These are phyloP conservation scores for Russula brevipes DNA, from an alignment of 768 basidiomycete species.

Conservation along the genomic window DNA sequence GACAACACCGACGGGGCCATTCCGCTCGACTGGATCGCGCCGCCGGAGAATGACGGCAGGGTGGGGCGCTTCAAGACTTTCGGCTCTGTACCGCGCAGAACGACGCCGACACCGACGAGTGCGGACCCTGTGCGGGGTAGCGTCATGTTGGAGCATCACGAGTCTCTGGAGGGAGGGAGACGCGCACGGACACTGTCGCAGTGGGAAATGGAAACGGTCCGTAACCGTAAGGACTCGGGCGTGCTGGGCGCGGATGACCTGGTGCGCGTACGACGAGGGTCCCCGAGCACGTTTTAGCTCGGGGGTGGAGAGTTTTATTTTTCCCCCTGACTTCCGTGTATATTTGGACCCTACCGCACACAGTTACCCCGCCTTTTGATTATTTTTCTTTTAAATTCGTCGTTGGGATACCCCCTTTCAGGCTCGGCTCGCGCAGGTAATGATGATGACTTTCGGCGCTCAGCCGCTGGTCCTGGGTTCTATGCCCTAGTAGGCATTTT, in stretches of 20 bases:
- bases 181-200: not conserved
- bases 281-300: not conserved
- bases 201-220: not conserved
- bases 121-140: constrained; percentile 2
- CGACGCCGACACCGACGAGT: constrained; percentile 10
- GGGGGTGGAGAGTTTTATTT: not conserved
- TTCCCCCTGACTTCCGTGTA: too few relatives aligned
- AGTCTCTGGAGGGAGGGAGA: not conserved
- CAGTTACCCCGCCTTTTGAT: too few relatives aligned
- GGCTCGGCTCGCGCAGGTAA: too few relatives aligned
- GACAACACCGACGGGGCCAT: constrained; percentile 1
- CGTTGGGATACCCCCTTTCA: too few relatives aligned
- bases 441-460: too few relatives aligned
- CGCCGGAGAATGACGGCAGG: not conserved
- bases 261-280: constrained; percentile 1
- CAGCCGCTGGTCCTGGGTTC: too few relatives aligned
- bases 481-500: too few relatives aligned
- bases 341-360: too few relatives aligned
- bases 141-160: constrained; percentile 14
- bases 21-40: constrained; percentile 20
- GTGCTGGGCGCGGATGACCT: constrained; percentile 13
- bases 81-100: constrained; percentile 3
- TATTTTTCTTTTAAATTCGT: too few relatives aligned
- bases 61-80: constrained; percentile 1
- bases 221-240: constrained; percentile 13